These are phyloP conservation scores for Aspergillus carlsbadensis DNA, from an alignment of 495 filamentous ascomycete genomes.

Conservation along the genomic window DNA sequence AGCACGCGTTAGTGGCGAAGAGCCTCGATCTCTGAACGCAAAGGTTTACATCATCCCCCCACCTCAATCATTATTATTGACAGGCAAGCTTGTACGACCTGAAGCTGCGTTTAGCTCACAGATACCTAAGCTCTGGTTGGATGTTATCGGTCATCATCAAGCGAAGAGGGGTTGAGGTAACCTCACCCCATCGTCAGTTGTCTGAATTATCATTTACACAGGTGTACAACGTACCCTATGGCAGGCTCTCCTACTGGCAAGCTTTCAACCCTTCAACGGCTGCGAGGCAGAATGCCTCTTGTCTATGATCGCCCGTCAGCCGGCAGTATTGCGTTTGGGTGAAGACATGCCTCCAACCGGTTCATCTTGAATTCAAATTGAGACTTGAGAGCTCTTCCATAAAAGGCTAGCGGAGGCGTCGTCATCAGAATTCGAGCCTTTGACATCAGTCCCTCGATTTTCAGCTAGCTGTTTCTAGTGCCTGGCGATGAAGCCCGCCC, in stretches of 20 bases:
- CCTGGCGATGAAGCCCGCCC: no score
- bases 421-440: conserved; percentile 14
- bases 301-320: not conserved
- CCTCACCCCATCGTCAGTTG: not conserved
- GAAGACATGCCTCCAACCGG: no score
- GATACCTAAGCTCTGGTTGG: conserved; percentile 2
- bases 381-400: conserved; percentile 4
- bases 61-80: not conserved
- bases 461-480: conserved; percentile 18
- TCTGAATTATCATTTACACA: not conserved
- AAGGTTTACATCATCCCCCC: not conserved
- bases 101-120: not conserved
- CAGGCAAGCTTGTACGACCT: not conserved
- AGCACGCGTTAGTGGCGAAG: not conserved
- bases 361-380: not conserved
- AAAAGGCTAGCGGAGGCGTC: conserved; percentile 19
- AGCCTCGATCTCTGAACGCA: not conserved
- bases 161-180: conserved; percentile 9
- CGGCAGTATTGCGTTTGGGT: not conserved
- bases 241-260: not conserved
- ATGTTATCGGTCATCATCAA: not conserved
- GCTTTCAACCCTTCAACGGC: not conserved
- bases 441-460: not conserved
- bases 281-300: not conserved
- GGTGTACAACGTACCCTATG: not conserved